Conservation (phyloP, 2,329 filamentous ascomycete species). For the Neofusicoccum sp. region DNA sequence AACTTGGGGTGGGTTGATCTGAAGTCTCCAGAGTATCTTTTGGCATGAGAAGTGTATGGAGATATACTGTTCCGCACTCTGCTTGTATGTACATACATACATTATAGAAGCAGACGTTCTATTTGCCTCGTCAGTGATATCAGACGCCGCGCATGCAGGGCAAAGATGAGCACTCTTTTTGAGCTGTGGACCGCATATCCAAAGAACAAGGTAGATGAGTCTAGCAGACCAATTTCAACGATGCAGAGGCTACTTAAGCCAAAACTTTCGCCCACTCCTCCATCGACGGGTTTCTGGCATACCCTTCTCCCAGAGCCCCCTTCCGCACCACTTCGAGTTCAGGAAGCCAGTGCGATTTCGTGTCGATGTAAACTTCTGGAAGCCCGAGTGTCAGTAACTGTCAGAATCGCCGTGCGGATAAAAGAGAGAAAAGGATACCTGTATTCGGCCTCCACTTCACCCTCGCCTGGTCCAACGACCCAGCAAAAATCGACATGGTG, state of each 20-base stretch:
- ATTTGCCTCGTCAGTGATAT: too few relatives aligned
- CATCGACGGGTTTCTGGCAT: background rate
- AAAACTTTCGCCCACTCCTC: background rate
- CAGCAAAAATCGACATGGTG: background rate
- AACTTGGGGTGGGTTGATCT: conserved; percentile 44
- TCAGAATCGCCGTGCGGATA: background rate
- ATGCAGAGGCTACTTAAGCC: too few relatives aligned
- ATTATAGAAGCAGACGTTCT: too few relatives aligned
- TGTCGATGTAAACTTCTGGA: conserved; percentile 2
- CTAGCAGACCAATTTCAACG: too few relatives aligned
- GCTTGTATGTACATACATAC: too few relatives aligned
- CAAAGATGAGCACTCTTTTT: too few relatives aligned
- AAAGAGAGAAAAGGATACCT: background rate
- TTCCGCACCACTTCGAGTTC: conserved; percentile 5
- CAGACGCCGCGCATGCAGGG: too few relatives aligned
- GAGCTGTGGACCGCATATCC: too few relatives aligned
- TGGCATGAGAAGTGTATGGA: background rate
- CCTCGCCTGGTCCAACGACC: background rate
- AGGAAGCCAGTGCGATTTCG: conserved; percentile 13
- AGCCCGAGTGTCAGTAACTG: background rate
- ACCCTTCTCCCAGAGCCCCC: background rate
- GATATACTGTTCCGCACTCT: too few relatives aligned
- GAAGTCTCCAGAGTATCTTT: conserved; percentile 36
- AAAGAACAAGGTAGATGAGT: too few relatives aligned
- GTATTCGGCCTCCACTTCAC: background rate